Evolutionary conservation across 306 rosid species (phyloP), one percentile per base, ranked within the genome.

Genomic region (Cicer pinnatifidum): DNA sequence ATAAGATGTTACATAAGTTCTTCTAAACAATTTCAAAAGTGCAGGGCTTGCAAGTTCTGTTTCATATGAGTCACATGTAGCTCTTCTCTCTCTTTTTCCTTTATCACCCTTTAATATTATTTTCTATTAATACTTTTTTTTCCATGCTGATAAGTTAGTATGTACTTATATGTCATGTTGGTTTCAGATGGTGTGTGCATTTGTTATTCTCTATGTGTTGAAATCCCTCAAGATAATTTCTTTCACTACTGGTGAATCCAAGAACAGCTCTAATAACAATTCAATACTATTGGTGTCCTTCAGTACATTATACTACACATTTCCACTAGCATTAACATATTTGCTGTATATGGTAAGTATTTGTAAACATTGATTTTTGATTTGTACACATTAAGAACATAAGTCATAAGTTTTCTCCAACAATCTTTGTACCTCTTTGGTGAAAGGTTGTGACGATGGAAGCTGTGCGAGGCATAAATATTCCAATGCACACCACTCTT

Each of bases 401-500:
- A 8, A 20, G 41, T 11, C 33, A 20, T 9, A 6, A 61, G 20
- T 45, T 58, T 70, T 60, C 47, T 69, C 66, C 74, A 67, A 73
- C 33, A 5, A 75, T 79, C 10, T 41, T 43, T 15, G 0, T 66
- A 0, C n/a, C 6, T 47, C 9, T 79, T 67, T 84, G 76, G 20
- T 82, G 71, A 72, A 81, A 90, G 93, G 50, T 88, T 52, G 87
- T 86, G 45, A 83, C 93, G 8, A 90, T 86, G 93, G 96, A 85
- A 84, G 82, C 96, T 45, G 96, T 88, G n/a, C 88, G 91, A 0
- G 85, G 83, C 75, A 82, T 88, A 70, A 90, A 78, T 64, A 80
- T 90, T 75, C 96, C 96, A 0, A 90, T 88, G 91, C 88, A 90
- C 69, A 86, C 93, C 38, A 86, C 93, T 37, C 96, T 90, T 6